A percentile compares a stretch with the other conserved stretches of the same genome.
These are phyloP conservation scores for Talaromyces sp. DNA, from an alignment of 2,329 filamentous ascomycete species.

Conservation along the genomic window DNA sequence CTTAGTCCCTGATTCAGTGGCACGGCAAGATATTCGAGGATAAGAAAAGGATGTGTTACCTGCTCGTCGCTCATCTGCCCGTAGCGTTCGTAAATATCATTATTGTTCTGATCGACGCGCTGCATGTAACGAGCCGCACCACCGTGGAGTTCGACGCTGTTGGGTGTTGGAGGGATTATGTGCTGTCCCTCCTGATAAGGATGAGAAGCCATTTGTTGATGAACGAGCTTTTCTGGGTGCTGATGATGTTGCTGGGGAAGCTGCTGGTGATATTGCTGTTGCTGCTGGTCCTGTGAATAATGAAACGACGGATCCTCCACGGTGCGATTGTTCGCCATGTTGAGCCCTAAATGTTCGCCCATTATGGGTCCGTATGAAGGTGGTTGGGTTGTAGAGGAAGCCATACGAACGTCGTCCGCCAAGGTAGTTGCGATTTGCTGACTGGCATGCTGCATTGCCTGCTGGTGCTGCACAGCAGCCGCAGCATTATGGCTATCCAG, in stretches of 20 bases:
- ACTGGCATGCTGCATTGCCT: slow-evolving; percentile 27
- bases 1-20: not conserved
- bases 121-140: slow-evolving; percentile 37
- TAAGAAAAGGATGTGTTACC: slow-evolving; percentile 24
- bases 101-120: slow-evolving; percentile 31
- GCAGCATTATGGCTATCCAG: slow-evolving; percentile 36
- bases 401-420: slow-evolving; percentile 23
- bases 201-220: slow-evolving; percentile 23
- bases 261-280: slow-evolving; percentile 24
- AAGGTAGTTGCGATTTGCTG: slow-evolving; percentile 32
- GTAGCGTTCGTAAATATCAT: slow-evolving; percentile 43
- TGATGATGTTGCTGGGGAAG: slow-evolving; percentile 22
- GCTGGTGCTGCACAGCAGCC: slow-evolving; percentile 24
- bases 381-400: slow-evolving; percentile 22
- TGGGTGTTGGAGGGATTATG: slow-evolving; percentile 45
- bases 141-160: slow-evolving; percentile 46
- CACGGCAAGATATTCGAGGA: not conserved
- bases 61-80: slow-evolving; percentile 41
- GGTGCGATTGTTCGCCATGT: slow-evolving; percentile 21
- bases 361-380: slow-evolving; percentile 29
- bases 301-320: slow-evolving; percentile 22
- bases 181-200: slow-evolving; percentile 29
- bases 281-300: slow-evolving; percentile 21
- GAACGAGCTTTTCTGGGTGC: slow-evolving; percentile 21
- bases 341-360: slow-evolving; percentile 32